Base-by-base conservation (phyloP, 2,329 filamentous ascomycete species). In the Neocucurbitaria cava region DNA sequence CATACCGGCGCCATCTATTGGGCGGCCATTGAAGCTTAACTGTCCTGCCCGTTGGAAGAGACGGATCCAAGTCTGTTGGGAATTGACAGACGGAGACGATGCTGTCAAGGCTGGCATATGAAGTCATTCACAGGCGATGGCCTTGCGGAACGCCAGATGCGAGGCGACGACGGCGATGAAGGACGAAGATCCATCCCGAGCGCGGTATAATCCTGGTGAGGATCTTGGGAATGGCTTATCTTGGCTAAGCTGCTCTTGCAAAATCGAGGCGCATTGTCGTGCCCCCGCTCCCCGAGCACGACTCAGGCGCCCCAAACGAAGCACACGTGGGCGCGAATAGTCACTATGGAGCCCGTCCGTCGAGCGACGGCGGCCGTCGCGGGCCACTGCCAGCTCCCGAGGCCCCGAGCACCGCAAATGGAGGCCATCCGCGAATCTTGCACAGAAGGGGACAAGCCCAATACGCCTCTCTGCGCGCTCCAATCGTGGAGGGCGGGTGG, bases 1-100 rank as follows among this genome's bases (percentile, higher is more conserved):
- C 65, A 62, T 40, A 53, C n/a, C 64, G 65, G 51, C 60, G 62
- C 61, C 54, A 59, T 43, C 54, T 48, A 71, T 69, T 71, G 69
- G 67, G 43, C 46, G 40, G 49, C 39, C 36, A n/a, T 35, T 30
- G n/a, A 54, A 54, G 49, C 43, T 52, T 39, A 49, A 42, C 46
- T 30, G 52, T 52, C 39, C 30, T 44, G 54, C 47, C 46, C 45
- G 60, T 59, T 60, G 50, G 51, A 49, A 49, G 40, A 51, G 45
- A 42, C 28, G 36, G 15, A 41, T 30, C 20, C 31, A 28, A 26
- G 18, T 6, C 3, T 20, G 15, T 45, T 28, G 28, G 42, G 28
- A 20, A 18, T 18, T 17, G 26, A 44, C 23, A 13, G 33, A 31
- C 20, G 24, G 41, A 10, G 41, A 20, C 13, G 18, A 18, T 24